Percentiles rank a stretch among this genome's conserved stretches.
phyloP scores from a whole-genome alignment of 2,329 filamentous ascomycete genomes.

The Ceratocystis smalleyi region DNA sequence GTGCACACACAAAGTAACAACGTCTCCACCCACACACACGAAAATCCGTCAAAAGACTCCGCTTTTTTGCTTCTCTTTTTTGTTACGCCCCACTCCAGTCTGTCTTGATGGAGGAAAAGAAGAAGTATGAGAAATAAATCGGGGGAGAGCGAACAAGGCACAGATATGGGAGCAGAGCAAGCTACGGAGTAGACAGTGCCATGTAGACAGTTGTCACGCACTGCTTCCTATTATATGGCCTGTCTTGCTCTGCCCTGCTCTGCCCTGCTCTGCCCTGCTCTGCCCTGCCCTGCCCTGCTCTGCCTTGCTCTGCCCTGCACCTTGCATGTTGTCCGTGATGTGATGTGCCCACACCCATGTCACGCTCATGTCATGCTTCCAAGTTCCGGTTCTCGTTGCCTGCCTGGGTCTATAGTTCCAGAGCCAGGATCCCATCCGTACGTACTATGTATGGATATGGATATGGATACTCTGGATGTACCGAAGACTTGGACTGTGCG shows the following conservation, averaged over 20 bases:
- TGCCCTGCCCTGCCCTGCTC: neutral
- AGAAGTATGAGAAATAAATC: neutral
- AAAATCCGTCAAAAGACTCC: neutral
- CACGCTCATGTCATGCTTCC: neutral
- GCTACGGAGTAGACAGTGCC: neutral
- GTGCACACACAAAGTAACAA: neutral
- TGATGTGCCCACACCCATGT: neutral
- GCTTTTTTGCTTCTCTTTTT: neutral
- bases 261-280: neutral
- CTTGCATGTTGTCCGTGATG: neutral
- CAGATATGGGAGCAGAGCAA: neutral
- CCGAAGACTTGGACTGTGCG: slow-evolving; percentile 7
- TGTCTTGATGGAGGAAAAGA: neutral
- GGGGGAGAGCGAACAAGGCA: neutral
- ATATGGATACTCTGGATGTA: slow-evolving; percentile 2
- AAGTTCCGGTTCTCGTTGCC: neutral
- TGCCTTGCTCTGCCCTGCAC: neutral
- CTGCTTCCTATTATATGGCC: no score
- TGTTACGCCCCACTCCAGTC: neutral
- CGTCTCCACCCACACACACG: slow-evolving; percentile 6
- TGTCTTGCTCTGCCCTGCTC: no score
- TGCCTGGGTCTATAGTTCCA: no score
- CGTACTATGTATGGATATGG: neutral
- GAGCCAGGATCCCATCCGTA: neutral
- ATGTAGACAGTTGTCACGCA: no score